Evolutionary conservation across 2,329 filamentous ascomycete species (phyloP), one percentile per base, ranked within the genome.

Genomic region (Ilyonectria robusta): DNA sequence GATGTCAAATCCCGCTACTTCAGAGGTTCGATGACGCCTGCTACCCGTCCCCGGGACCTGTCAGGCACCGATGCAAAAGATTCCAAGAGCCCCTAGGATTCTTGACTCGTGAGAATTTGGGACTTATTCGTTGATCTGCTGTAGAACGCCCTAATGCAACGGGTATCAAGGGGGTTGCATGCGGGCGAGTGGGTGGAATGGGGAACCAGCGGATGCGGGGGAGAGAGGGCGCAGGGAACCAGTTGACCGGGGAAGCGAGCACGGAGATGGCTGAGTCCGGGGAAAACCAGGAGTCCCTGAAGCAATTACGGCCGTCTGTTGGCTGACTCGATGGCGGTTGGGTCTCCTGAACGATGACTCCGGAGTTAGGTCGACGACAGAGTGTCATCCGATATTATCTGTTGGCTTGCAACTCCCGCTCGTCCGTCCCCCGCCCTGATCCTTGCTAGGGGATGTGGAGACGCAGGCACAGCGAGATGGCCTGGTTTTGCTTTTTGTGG

Each of bases 401-500:
- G 47, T 53, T 60, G 37, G 37, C 21, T 9, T 33, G 13, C 47
- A 35, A 44, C 58, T 35, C 58, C 58, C 58, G 58, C 47, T 60
- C 58, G 58, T 26, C 58, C 58, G 58, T 21, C 47, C 57, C 46
- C 47, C 47, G 23, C 58, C 47, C 26, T 60, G 23, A 46, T 35
- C 58, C 58, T 33, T 53, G 58, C 55, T 63, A 70, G 61, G 44
- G 53, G 48, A 33, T 58, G 61, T 56, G 70, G 68, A 65, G 68
- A 29, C 29, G 51, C 48, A 42, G n/a, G 51, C 48, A 63, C 48
- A 42, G 53, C 19, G 57, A 59, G 53, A 29, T 21, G 51, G 31
- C 35, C 26, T 62, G 35, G 33, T 40, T 48, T 54, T 62, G 35
- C 46, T 42, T 44, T 59, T 54, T 31, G 48, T 33, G 29, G 47